phyloP scores from a whole-genome alignment of 371 early-diverging fungal species.

The Mortierella sp. region DNA sequence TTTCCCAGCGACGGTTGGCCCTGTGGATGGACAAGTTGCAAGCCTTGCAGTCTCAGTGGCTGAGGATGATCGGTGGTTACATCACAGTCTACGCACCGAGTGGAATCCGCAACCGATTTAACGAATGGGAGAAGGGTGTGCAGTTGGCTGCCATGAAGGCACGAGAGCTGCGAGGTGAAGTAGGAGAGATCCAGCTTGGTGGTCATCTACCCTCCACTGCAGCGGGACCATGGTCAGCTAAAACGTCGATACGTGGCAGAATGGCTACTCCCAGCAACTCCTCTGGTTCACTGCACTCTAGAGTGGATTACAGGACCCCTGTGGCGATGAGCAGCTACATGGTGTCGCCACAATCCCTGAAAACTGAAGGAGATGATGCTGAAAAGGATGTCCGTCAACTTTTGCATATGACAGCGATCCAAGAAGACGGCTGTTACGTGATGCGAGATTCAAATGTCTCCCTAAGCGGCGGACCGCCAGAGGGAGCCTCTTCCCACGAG shows the following conservation, averaged over 20 bases:
- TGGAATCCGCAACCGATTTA: constrained; percentile 31
- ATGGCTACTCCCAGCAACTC: not conserved
- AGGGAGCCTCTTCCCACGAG: not conserved
- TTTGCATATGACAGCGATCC: not conserved
- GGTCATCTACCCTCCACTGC: not conserved
- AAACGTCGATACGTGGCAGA: not conserved
- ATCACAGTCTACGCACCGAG: constrained; percentile 38
- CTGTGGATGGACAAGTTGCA: constrained; percentile 51
- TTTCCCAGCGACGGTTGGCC: constrained; percentile 34
- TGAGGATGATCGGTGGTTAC: constrained; percentile 40
- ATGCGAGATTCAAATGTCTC: not conserved
- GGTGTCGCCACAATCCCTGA: constrained; percentile 27
- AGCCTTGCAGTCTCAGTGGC: constrained; percentile 47
- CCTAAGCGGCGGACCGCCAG: not conserved
- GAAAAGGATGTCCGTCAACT: constrained; percentile 27
- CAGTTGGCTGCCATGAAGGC: constrained; percentile 35
- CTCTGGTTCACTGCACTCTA: not conserved
- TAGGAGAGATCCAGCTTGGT: constrained; percentile 14
- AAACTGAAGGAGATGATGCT: constrained; percentile 24
- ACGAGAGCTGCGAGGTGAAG: constrained; percentile 36
- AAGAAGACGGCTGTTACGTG: constrained; percentile 1
- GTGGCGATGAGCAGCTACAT: not conserved
- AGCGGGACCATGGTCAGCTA: not conserved
- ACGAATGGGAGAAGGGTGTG: constrained; percentile 35
- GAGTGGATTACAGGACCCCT: not conserved